These are phyloP conservation scores for Diaporthe citri DNA, from an alignment of 2,329 filamentous ascomycete species.

Conservation along the genomic window DNA sequence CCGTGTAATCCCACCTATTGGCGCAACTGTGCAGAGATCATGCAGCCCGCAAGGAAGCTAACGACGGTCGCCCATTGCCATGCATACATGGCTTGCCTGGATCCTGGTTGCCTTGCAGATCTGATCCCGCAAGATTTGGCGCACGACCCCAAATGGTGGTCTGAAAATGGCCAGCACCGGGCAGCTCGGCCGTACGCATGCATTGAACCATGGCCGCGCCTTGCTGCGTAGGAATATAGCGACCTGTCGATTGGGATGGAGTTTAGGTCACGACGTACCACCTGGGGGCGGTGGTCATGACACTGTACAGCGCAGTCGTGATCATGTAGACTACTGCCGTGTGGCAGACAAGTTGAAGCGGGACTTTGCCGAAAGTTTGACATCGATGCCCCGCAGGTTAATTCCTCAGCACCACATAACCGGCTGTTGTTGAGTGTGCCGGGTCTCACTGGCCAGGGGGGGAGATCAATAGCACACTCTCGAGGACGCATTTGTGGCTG, in stretches of 20 bases:
- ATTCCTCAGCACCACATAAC: conserved; percentile 18
- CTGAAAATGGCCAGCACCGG: conserved; percentile 26
- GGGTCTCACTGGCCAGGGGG: conserved; percentile 16
- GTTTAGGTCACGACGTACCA: conserved; percentile 17
- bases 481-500: conserved; percentile 36
- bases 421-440: conserved; percentile 5
- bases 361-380: conserved; percentile 39
- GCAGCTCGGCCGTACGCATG: conserved; percentile 32
- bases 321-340: conserved; percentile 1
- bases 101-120: conserved; percentile 40
- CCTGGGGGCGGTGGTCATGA: conserved; percentile 8
- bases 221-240: conserved; percentile 7
- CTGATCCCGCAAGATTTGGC: conserved; percentile 33
- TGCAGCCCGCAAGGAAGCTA: conserved; percentile 41
- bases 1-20: conserved; percentile 49
- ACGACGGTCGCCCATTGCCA: conserved; percentile 28
- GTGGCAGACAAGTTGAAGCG: conserved; percentile 24
- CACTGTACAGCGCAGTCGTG: conserved; percentile 3
- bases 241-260: conserved; percentile 9
- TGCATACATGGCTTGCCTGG: conserved; percentile 45
- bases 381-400: conserved; percentile 33
- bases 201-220: conserved; percentile 22
- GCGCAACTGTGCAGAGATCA: conserved; percentile 44
- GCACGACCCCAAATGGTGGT: conserved; percentile 37
- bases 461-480: neutral